These are phyloP conservation scores for Penicillium diatomitis DNA, from an alignment of 495 filamentous ascomycete species.

Conservation along the genomic window DNA sequence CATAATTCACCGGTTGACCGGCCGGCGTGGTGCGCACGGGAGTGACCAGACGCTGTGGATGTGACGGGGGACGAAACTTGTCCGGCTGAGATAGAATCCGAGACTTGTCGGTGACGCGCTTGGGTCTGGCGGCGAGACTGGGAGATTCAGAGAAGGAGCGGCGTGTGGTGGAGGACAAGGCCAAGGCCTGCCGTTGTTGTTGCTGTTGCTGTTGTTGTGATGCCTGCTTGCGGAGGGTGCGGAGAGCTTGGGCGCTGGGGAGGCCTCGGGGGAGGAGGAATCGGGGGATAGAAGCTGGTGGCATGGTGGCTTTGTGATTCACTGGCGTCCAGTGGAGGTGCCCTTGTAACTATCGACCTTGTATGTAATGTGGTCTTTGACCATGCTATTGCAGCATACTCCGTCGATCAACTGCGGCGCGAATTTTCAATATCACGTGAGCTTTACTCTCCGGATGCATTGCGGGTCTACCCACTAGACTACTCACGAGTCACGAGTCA, in stretches of 20 bases:
- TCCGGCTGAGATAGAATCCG: constrained; percentile 67
- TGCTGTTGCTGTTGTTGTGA: neutral
- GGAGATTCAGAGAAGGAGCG: constrained; percentile 21
- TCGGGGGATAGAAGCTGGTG: constrained; percentile 23
- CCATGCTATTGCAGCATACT: too few species aligned
- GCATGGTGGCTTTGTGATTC: constrained; percentile 5
- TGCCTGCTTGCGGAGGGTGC: constrained; percentile 12
- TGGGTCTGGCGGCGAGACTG: constrained; percentile 5
- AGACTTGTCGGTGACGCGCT: constrained; percentile 30
- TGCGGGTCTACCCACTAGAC: too few species aligned
- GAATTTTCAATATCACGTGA: constrained; percentile 11
- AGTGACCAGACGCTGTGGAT: constrained; percentile 50
- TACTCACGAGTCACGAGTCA: too few species aligned
- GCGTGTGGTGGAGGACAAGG: neutral
- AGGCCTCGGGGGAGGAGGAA: constrained; percentile 37
- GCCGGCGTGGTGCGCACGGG: constrained; percentile 20
- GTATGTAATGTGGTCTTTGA: too few species aligned
- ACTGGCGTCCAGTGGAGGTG: neutral
- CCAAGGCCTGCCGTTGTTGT: too few species aligned
- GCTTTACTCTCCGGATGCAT: neutral
- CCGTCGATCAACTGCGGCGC: neutral
- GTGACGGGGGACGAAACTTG: constrained; percentile 79
- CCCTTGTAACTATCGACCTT: too few species aligned
- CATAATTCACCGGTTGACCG: constrained; percentile 49
- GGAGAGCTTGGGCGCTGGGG: constrained; percentile 23